These are phyloP conservation scores for Biscogniauxia sp. DNA, from an alignment of 2,329 filamentous ascomycete genomes.

Conservation along the genomic window DNA sequence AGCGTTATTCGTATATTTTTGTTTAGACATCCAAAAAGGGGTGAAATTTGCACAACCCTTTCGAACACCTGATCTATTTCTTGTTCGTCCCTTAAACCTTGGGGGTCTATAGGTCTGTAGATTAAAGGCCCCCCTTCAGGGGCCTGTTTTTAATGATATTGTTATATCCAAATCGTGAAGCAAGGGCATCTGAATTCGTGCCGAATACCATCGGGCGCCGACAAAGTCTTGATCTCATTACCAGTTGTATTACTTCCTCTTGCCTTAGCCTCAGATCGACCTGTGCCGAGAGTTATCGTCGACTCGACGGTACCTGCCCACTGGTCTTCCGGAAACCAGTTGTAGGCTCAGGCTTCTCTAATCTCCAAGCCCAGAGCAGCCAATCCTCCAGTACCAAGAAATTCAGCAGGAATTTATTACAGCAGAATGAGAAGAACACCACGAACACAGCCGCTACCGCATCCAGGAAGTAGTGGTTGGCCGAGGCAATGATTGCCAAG, in stretches of 20 bases:
- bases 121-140: not conserved
- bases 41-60: not conserved
- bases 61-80: not conserved
- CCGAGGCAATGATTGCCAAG: slow-evolving; percentile 58
- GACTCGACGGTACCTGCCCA: not conserved
- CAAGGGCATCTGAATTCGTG: not conserved
- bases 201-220: not conserved
- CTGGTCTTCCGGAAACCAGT: slow-evolving; percentile 29
- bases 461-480: slow-evolving; percentile 65
- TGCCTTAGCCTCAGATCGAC: not conserved
- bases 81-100: not conserved
- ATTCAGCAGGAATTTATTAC: slow-evolving; percentile 53
- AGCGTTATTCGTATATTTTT: not conserved
- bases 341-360: slow-evolving; percentile 62
- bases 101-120: not conserved
- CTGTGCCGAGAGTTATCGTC: too few species aligned
- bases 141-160: not conserved
- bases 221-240: not conserved
- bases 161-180: not conserved
- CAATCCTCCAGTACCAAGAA: slow-evolving; percentile 64
- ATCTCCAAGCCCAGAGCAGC: slow-evolving; percentile 58
- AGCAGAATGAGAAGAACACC: slow-evolving; percentile 57
- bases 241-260: not conserved
- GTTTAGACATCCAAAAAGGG: not conserved
- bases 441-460: slow-evolving; percentile 62